Conservation (phyloP, 176 grass and related monocot species). For the Eragrostis nindensis region DNA sequence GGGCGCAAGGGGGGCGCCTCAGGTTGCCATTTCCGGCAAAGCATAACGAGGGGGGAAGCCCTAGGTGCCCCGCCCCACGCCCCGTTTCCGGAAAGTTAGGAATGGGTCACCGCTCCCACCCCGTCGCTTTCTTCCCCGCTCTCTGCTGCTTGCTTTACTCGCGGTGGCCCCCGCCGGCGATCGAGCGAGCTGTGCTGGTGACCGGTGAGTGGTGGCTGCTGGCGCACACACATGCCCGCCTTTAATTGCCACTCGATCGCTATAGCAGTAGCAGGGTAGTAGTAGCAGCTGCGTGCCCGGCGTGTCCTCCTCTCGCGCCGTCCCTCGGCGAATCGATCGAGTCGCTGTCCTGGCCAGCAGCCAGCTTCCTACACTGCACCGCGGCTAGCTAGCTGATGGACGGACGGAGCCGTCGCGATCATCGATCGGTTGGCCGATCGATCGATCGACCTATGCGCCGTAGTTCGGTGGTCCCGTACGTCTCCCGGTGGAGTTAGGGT, state of each 20-base stretch:
- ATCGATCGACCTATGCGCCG: too few species aligned
- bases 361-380: too few species aligned
- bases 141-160: slow-evolving; percentile 15
- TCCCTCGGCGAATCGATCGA: not conserved
- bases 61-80: slow-evolving; percentile 36
- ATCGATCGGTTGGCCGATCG: too few species aligned
- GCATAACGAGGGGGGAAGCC: slow-evolving; percentile 38
- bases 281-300: not conserved
- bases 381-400: too few species aligned
- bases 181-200: not conserved
- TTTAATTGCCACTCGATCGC: slow-evolving; percentile 5
- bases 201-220: not conserved
- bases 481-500: too few species aligned
- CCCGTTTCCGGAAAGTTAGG: slow-evolving; percentile 55
- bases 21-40: slow-evolving; percentile 52
- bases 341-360: not conserved
- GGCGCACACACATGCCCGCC: slow-evolving; percentile 1
- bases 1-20: slow-evolving; percentile 19
- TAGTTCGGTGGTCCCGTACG: too few species aligned
- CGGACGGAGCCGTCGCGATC: too few species aligned
- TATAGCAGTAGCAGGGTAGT: too few species aligned
- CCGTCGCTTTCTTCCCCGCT: not conserved
- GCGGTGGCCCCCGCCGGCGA: not conserved
- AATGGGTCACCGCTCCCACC: not conserved
- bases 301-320: not conserved